These are phyloP conservation scores for Ceratobasidium sp. DNA, from an alignment of 1,284 basidiomycete genomes.

Conservation along the genomic window DNA sequence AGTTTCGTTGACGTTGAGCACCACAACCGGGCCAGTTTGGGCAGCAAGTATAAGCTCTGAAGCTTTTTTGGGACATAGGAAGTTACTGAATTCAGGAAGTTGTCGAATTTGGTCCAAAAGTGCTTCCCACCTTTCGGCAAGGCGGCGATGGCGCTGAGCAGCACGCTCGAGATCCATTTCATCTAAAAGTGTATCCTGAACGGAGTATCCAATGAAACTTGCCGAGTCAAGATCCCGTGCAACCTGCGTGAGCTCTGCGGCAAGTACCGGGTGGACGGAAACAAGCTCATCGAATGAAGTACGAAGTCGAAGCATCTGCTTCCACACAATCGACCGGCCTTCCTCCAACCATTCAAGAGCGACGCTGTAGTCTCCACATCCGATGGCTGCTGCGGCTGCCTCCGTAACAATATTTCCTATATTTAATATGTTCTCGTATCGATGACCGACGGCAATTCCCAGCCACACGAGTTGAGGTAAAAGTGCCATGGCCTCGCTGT, in stretches of 20 bases:
- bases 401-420: background rate
- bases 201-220: background rate
- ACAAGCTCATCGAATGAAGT: slow-evolving; percentile 54
- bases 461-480: slow-evolving; percentile 5
- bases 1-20: background rate
- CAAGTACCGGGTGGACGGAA: background rate
- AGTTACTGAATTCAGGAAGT: background rate
- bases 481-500: background rate
- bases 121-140: background rate
- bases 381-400: slow-evolving; percentile 8
- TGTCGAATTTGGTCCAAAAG: background rate
- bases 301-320: slow-evolving; percentile 54
- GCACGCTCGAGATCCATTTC: background rate
- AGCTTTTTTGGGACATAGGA: background rate
- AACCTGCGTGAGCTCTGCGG: background rate
- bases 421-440: background rate
- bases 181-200: background rate
- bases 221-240: slow-evolving; percentile 50
- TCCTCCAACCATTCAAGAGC: slow-evolving; percentile 54
- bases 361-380: background rate
- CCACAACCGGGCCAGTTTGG: background rate
- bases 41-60: background rate
- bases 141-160: background rate
- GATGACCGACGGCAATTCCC: too few relatives aligned
- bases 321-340: slow-evolving; percentile 56